Base-by-base conservation (phyloP, 768 basidiomycete genomes). In the Astraeus odoratus region DNA sequence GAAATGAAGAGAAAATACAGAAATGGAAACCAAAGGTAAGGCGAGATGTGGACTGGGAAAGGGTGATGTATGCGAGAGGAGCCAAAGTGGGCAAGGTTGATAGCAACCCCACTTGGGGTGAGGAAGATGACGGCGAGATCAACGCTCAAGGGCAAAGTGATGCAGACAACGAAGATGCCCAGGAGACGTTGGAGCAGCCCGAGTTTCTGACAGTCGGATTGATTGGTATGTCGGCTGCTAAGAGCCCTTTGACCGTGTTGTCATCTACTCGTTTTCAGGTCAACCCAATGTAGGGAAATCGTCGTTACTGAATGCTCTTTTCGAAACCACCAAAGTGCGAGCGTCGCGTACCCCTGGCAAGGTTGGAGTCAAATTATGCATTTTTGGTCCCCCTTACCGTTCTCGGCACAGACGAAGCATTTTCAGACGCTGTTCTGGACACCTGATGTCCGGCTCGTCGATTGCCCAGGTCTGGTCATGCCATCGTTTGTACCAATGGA, bases 271-370 rank as follows among this genome's bases (percentile, higher is more conserved):
- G 42, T 33, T 18, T 5, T 1, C 18, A 84, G 90, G 92, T 27
- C 91, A 95, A 58, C 94, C 94, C 12, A 98, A 97, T 60, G 92
- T 95, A 31, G 95, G 95, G 8, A 98, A 98, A 63, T 92, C 89
- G 1, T 91, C 88, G 0, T 67, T 96, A 4, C 66, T 98, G 42
- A 98, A 98, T 59, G 93, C 94, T 4, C 69, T 98, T 16, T 89
- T 98, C 57, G 92, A 88, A 23, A 65, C 69, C 18, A 75, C 71
- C 39, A 83, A 77, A 61, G 93, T 96, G 4, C 76, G 80, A 49
- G 87, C 90, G 10, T 91, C 87, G 1, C 80, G 80, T 47, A 92
- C 86, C 0, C 89, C 91, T 1, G 91, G 91, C 41, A 94, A 93
- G 73, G 87, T 84, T 34, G 40, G 54, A 40, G 16, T 42, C 24